Conservation (phyloP, 1,284 basidiomycete genomes). For the Moniliella sp. region DNA sequence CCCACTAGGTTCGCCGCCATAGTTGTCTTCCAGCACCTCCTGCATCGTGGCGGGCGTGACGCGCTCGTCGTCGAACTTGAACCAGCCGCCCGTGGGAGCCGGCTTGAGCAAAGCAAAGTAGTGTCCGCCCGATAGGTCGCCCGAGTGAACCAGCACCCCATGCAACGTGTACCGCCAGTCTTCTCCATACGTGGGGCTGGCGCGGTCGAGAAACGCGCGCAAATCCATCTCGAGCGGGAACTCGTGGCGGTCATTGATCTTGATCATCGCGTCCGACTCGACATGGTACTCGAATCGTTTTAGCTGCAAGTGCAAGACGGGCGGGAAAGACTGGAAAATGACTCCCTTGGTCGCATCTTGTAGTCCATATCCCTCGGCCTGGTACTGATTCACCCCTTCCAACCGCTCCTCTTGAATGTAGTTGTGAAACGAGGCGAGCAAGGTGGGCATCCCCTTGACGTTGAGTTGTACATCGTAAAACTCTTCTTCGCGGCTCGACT, state of each 20-base stretch:
- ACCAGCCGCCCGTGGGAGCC: constrained; percentile 77
- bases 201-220: constrained; percentile 51
- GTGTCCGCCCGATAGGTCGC: constrained; percentile 93
- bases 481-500: constrained; percentile 79
- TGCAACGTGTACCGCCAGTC: constrained; percentile 84
- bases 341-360: constrained; percentile 98
- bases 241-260: constrained; percentile 95
- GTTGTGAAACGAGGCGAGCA: constrained; percentile 85
- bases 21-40: constrained; percentile 96
- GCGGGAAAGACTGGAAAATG: too few relatives aligned
- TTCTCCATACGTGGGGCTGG: constrained; percentile 53
- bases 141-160: constrained; percentile 93
- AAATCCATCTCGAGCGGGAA: constrained; percentile 96
- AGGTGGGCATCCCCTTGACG: too few relatives aligned
- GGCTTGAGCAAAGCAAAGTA: constrained; percentile 99
- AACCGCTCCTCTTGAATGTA: constrained; percentile 91
- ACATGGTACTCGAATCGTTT: constrained; percentile 99
- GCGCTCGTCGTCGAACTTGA: constrained; percentile 95
- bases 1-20: constrained; percentile 94
- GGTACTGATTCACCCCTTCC: constrained; percentile 98
- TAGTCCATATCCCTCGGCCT: too few relatives aligned
- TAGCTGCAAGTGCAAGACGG: constrained; percentile 94
- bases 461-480: too few relatives aligned
- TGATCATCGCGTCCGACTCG: constrained; percentile 83
- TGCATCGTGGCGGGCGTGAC: constrained; percentile 93